These are phyloP conservation scores for Adansonia digitata DNA, from an alignment of 345 rosid species.

Conservation along the genomic window DNA sequence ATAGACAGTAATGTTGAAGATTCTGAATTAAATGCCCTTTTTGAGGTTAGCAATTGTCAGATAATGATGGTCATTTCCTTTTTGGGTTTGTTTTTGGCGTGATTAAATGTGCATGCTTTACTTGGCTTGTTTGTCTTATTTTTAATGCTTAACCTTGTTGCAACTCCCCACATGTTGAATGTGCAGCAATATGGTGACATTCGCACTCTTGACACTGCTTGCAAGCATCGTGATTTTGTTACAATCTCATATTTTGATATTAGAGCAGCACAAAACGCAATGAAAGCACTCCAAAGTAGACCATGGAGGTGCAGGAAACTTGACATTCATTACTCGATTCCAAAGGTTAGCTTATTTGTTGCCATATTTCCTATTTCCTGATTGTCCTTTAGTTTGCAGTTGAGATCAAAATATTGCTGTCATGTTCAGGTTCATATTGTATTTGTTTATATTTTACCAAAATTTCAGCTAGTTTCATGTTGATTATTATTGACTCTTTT, in stretches of 20 bases:
- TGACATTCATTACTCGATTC: conserved; percentile 70
- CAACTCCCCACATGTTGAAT: conserved; percentile 12
- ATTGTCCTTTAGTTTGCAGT: background rate
- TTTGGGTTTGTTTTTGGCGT: background rate
- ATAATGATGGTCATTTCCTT: background rate
- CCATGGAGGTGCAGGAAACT: conserved; percentile 56
- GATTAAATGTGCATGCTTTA: background rate
- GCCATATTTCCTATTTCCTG: background rate
- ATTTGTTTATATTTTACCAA: background rate
- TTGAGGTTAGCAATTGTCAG: conserved; percentile 40
- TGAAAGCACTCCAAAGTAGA: conserved; percentile 58
- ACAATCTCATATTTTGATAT: conserved; percentile 78
- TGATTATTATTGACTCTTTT: background rate
- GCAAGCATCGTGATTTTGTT: conserved; percentile 76
- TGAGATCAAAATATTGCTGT: background rate
- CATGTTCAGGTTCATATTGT: background rate
- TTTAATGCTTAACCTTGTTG: conserved; percentile 10
- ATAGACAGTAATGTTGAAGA: conserved; percentile 50
- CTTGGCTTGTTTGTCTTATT: conserved; percentile 3
- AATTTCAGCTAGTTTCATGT: background rate
- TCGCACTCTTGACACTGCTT: conserved; percentile 51
- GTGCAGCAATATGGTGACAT: conserved; percentile 76
- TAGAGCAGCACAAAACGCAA: conserved; percentile 73
- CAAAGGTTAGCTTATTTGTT: conserved; percentile 43
- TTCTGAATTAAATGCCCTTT: conserved; percentile 46